Percentiles rank a stretch among this genome's conserved stretches.
These are phyloP conservation scores for Naganishia antarctica DNA, from an alignment of 768 basidiomycete genomes.

Conservation along the genomic window DNA sequence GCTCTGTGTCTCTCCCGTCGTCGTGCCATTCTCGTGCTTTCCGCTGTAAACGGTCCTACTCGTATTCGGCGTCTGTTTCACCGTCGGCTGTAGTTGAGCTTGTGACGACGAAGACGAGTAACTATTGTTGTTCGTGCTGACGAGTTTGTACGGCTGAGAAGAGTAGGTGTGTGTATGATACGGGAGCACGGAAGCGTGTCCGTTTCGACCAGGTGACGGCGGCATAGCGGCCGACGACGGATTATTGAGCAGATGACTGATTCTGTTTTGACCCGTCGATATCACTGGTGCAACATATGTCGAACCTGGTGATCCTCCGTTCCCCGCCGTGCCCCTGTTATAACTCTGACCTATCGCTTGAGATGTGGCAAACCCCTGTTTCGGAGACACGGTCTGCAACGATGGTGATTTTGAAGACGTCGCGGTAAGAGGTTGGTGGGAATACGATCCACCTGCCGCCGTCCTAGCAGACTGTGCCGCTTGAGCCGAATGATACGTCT, in stretches of 20 bases:
- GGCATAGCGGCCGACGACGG: slow-evolving; percentile 12
- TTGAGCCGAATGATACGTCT: slow-evolving; percentile 1
- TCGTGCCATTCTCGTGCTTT: background rate
- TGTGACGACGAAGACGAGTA: background rate
- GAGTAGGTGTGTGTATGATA: slow-evolving; percentile 17
- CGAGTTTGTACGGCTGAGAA: slow-evolving; percentile 13
- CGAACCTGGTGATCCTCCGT: background rate
- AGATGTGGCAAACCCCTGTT: slow-evolving; percentile 3
- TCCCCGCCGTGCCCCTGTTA: background rate
- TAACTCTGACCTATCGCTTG: background rate
- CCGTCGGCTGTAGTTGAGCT: background rate
- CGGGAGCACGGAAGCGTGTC: background rate
- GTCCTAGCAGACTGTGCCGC: background rate
- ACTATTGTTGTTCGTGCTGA: slow-evolving; percentile 14
- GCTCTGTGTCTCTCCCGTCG: background rate
- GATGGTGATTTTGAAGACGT: slow-evolving; percentile 6
- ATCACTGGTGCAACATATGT: background rate
- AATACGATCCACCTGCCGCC: slow-evolving; percentile 7
- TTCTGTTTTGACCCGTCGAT: slow-evolving; percentile 11
- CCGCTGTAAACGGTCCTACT: slow-evolving; percentile 13
- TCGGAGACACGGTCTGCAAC: background rate
- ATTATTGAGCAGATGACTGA: slow-evolving; percentile 16
- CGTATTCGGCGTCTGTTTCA: background rate
- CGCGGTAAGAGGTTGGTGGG: slow-evolving; percentile 12
- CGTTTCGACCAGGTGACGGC: slow-evolving; percentile 9